These are phyloP conservation scores for Myriosclerotinia duriaeana DNA, from an alignment of 2,329 filamentous ascomycete species.

Conservation along the genomic window DNA sequence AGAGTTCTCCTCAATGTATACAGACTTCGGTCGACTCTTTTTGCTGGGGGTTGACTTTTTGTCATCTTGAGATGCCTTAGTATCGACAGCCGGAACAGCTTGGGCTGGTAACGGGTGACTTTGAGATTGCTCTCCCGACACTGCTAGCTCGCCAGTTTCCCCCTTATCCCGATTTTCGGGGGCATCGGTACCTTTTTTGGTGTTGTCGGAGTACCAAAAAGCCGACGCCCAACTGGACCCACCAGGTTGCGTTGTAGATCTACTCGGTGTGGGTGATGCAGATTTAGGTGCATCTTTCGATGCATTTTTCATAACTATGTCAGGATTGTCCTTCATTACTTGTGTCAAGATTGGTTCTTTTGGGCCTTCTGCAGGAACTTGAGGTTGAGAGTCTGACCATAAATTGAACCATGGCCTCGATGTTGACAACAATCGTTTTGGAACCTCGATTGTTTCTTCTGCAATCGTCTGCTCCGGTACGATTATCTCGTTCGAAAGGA, in stretches of 20 bases:
- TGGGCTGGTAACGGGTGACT: slow-evolving; percentile 44
- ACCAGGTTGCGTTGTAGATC: slow-evolving; percentile 22
- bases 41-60: slow-evolving; percentile 35
- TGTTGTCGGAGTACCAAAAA: slow-evolving; percentile 64
- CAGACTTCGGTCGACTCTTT: slow-evolving; percentile 32
- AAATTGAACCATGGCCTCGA: slow-evolving; percentile 39
- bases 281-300: slow-evolving; percentile 15
- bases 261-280: slow-evolving; percentile 18
- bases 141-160: slow-evolving; percentile 50
- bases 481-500: slow-evolving; percentile 5
- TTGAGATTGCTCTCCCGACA: slow-evolving; percentile 58
- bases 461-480: slow-evolving; percentile 17
- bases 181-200: slow-evolving; percentile 34
- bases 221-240: slow-evolving; percentile 67
- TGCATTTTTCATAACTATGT: slow-evolving; percentile 31
- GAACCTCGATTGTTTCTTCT: slow-evolving; percentile 16
- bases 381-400: slow-evolving; percentile 34
- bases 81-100: slow-evolving; percentile 20
- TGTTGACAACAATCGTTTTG: slow-evolving; percentile 8
- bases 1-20: slow-evolving; percentile 31
- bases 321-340: slow-evolving; percentile 15
- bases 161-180: slow-evolving; percentile 21
- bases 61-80: slow-evolving; percentile 24
- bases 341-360: slow-evolving; percentile 26
- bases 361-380: slow-evolving; percentile 31